phyloP scores from a whole-genome alignment of 441 rosid species.

The Aleurites moluccanus region DNA sequence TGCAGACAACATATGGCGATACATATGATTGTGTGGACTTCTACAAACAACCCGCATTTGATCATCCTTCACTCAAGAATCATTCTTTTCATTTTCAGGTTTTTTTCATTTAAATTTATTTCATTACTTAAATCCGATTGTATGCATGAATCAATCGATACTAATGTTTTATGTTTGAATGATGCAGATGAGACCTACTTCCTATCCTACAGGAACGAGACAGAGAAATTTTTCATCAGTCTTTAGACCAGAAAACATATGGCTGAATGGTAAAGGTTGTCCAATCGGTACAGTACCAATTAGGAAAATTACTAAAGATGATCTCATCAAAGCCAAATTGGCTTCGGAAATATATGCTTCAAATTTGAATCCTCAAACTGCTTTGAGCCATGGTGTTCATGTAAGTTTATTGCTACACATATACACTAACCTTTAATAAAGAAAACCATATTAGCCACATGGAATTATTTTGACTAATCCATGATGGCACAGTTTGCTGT shows the following conservation, averaged over 20 bases:
- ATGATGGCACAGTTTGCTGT: background rate
- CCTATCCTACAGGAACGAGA: background rate
- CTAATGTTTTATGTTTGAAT: background rate
- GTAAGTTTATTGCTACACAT: slow-evolving; percentile 12
- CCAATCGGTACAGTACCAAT: slow-evolving; percentile 27
- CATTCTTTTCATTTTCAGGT: slow-evolving; percentile 8
- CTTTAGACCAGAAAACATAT: background rate
- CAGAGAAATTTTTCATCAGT: background rate
- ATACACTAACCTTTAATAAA: no score
- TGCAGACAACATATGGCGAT: slow-evolving; percentile 21
- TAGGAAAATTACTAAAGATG: slow-evolving; percentile 22
- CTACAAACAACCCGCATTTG: slow-evolving; percentile 26
- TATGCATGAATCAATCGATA: background rate
- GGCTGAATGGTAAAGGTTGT: slow-evolving; percentile 11
- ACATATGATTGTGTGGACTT: slow-evolving; percentile 25
- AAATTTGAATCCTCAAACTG: background rate
- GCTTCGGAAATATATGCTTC: background rate
- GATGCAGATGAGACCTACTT: background rate
- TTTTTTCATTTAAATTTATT: no score
- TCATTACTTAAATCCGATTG: background rate
- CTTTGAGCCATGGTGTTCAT: slow-evolving; percentile 3
- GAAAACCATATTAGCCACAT: no score
- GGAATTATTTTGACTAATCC: background rate
- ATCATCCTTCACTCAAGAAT: slow-evolving; percentile 27
- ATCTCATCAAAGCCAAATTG: slow-evolving; percentile 13